Percentiles rank a stretch among this genome's conserved stretches.
These are phyloP conservation scores for Picochlorum sp. DNA, from an alignment of 139 green algal species.

Conservation along the genomic window DNA sequence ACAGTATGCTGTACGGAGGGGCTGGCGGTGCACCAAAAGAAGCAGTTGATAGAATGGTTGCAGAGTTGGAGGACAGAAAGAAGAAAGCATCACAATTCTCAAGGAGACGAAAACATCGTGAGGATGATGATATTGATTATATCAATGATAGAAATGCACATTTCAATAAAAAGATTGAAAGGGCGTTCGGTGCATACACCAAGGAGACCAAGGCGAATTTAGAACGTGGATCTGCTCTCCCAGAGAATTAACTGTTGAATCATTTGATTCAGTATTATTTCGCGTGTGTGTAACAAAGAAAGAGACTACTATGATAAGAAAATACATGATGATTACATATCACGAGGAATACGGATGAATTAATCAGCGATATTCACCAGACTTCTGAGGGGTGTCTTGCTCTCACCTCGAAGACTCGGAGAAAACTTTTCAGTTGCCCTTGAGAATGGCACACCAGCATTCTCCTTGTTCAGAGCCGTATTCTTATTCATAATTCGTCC, in stretches of 20 bases:
- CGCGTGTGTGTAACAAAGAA: not conserved
- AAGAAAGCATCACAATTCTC: conserved; percentile 53
- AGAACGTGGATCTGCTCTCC: conserved; percentile 93
- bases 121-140: conserved; percentile 81
- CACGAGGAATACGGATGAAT: too few species aligned
- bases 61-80: conserved; percentile 67
- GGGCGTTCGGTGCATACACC: conserved; percentile 55
- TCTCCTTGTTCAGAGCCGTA: not conserved
- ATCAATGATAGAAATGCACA: conserved; percentile 95
- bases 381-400: too few species aligned
- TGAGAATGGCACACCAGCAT: too few species aligned
- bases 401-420: too few species aligned
- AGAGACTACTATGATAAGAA: too few species aligned
- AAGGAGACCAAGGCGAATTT: conserved; percentile 95
- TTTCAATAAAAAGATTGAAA: conserved; percentile 97
- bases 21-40: conserved; percentile 44
- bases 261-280: not conserved
- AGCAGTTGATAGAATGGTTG: conserved; percentile 85
- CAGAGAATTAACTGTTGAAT: conserved; percentile 42
- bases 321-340: too few species aligned
- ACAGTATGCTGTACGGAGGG: conserved; percentile 69
- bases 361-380: too few species aligned
- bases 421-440: too few species aligned
- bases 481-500: not conserved
- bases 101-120: conserved; percentile 53